Base-by-base conservation (phyloP, 345 rosid species). In the Eutrema japonicum region DNA sequence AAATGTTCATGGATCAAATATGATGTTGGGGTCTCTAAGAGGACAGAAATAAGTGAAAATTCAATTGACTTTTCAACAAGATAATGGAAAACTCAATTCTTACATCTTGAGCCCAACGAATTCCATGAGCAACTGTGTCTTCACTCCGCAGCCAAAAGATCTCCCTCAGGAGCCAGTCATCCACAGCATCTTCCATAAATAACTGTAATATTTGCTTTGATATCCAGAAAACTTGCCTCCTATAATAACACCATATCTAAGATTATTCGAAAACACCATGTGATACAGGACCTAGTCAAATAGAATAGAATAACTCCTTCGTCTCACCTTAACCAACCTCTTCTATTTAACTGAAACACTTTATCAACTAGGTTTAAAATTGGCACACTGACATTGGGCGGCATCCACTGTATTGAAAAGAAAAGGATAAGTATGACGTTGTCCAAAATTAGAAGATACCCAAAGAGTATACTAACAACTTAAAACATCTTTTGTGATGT, bases 211-310 rank as follows among this genome's bases (percentile, higher is more conserved):
- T 92, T 80, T 96, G 96, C 83, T 89, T 96, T 68, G 98, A 92
- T 59, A 96, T 90, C 98, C 99, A 92, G 80, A 92, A 92, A 73
- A 92, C 98, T 76, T 96, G 97, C 71, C 99, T 85, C 78, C 99
- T 96, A 80, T 51, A 47, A 66, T 29, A 37, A 73, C 48, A 48
- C 43, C 69, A 36, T 41, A 65, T 22, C 61, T 66, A 72, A 69
- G 43, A 66, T 32, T 48, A 61, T 41, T 32, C 7, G 7, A 26
- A 52, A 56, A 72, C 6, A 10, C 11, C 57, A 27, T 30, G 33
- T 76, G 65, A 54, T 36, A 42, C 9, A 14, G 8, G 49, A 42
- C 51, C 62, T 61, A 52, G 26, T 45, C 12, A 61, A 12, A 32
- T 46, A 53, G 16, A 43, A 55, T 7, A 72, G 1, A 43, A 66